phyloP scores from a whole-genome alignment of 345 rosid species.

The Gossypium sturtianum region DNA sequence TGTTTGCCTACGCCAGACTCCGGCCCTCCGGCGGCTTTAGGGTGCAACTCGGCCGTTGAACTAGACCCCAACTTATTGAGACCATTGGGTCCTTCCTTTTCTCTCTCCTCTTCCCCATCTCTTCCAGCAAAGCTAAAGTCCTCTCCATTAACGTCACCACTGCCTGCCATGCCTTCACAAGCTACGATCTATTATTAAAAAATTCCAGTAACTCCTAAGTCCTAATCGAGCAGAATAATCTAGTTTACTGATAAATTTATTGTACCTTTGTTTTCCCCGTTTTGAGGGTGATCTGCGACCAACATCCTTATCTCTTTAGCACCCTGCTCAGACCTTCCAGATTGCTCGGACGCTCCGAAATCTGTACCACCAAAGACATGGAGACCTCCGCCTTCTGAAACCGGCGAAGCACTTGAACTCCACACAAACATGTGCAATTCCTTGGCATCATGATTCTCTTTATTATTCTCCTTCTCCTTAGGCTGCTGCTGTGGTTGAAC shows the following conservation, averaged over 20 bases:
- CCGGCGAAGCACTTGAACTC: slow-evolving; percentile 95
- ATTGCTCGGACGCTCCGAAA: slow-evolving; percentile 50
- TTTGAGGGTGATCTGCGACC: slow-evolving; percentile 70
- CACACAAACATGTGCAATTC: slow-evolving; percentile 99
- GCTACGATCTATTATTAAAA: neutral
- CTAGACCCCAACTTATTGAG: slow-evolving; percentile 52
- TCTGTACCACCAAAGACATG: slow-evolving; percentile 66
- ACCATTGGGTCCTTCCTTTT: slow-evolving; percentile 39
- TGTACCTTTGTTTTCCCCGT: slow-evolving; percentile 67
- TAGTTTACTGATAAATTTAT: neutral
- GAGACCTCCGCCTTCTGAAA: slow-evolving; percentile 70
- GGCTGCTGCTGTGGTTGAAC: neutral
- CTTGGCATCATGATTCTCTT: slow-evolving; percentile 67
- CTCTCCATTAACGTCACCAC: slow-evolving; percentile 44
- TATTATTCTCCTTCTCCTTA: slow-evolving; percentile 18
- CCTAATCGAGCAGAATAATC: neutral
- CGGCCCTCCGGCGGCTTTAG: slow-evolving; percentile 33
- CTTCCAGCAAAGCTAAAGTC: slow-evolving; percentile 48
- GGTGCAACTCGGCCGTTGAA: slow-evolving; percentile 59
- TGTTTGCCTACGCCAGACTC: slow-evolving; percentile 31
- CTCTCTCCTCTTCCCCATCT: slow-evolving; percentile 48
- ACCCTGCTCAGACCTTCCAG: slow-evolving; percentile 76
- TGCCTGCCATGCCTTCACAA: slow-evolving; percentile 35
- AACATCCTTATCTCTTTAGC: slow-evolving; percentile 92
- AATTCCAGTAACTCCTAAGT: neutral